Conservation (phyloP, 257 asterid genomes). For the Nicotiana tabacum region DNA sequence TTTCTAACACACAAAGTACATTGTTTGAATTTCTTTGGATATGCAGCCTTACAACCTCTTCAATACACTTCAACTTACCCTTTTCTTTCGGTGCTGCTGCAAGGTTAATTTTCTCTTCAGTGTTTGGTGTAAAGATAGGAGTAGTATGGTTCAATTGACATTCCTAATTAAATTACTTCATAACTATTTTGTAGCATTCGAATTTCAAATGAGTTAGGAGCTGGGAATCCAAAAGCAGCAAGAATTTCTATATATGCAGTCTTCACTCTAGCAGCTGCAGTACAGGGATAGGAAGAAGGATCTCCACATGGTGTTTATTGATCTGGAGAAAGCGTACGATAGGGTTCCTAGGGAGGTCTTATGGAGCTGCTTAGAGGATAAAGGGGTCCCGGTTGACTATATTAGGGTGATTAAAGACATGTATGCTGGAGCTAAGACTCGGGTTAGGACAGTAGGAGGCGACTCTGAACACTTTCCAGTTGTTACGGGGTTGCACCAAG, state of each 20-base stretch:
- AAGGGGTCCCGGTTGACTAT: too few species aligned
- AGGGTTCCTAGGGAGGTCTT: too few species aligned
- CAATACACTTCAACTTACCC: slow-evolving; percentile 54
- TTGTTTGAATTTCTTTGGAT: neutral
- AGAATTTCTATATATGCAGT: slow-evolving; percentile 34
- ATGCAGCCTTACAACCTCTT: slow-evolving; percentile 53
- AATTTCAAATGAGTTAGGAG: slow-evolving; percentile 68
- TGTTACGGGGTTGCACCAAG: too few species aligned
- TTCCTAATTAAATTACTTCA: neutral
- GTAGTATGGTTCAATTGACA: neutral
- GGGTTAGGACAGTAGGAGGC: too few species aligned
- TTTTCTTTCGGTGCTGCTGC: slow-evolving; percentile 69
- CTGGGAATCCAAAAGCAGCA: slow-evolving; percentile 58
- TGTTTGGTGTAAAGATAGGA: neutral
- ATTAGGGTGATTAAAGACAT: too few species aligned
- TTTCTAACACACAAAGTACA: neutral
- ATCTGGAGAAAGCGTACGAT: too few species aligned
- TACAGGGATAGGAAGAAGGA: too few species aligned
- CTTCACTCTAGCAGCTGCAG: too few species aligned
- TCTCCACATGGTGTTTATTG: too few species aligned
- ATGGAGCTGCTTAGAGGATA: too few species aligned
- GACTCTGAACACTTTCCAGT: too few species aligned
- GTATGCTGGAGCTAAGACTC: too few species aligned
- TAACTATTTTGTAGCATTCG: slow-evolving; percentile 38
- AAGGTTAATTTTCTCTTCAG: slow-evolving; percentile 32